These are phyloP conservation scores for Blepharisma japonicum DNA, from an alignment of 73 alveolate genomes.

Conservation along the genomic window DNA sequence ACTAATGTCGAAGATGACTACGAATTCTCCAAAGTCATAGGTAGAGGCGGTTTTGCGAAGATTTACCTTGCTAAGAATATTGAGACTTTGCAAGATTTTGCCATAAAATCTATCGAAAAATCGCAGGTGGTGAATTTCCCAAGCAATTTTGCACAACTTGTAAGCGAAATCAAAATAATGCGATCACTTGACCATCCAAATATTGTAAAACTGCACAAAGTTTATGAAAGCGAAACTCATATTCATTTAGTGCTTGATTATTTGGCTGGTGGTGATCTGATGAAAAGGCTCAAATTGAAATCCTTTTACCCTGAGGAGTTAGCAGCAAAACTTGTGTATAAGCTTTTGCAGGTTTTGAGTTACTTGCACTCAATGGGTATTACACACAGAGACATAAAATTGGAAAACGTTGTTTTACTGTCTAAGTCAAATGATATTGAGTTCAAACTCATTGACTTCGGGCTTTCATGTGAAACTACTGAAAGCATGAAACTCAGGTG, in stretches of 20 bases:
- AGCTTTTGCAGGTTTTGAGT: constrained; percentile 34
- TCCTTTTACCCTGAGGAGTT: constrained; percentile 47
- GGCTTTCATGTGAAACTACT: constrained; percentile 44
- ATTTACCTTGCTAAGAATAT: constrained; percentile 33
- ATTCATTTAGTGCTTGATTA: constrained; percentile 56
- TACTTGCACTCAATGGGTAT: constrained; percentile 34
- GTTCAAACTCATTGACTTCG: constrained; percentile 62
- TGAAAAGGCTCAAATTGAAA: constrained; percentile 38
- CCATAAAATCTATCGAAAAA: constrained; percentile 41
- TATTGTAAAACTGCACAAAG: constrained; percentile 39
- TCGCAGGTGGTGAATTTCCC: constrained; percentile 27
- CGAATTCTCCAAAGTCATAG: background rate
- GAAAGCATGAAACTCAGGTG: constrained; percentile 52
- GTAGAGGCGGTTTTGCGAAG: constrained; percentile 28
- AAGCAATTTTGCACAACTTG: constrained; percentile 31
- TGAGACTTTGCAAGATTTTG: constrained; percentile 31
- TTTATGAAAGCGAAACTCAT: constrained; percentile 50
- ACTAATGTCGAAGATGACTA: constrained; percentile 11
- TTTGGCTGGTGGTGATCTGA: constrained; percentile 58
- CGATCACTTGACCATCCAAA: constrained; percentile 37
- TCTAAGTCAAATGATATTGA: constrained; percentile 34
- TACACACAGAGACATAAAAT: constrained; percentile 49
- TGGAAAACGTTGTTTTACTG: constrained; percentile 48
- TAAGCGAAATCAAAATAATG: constrained; percentile 42
- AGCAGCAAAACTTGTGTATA: constrained; percentile 38